Evolutionary conservation across 495 filamentous ascomycete species (phyloP).

Genomic region (Penicillium silybi): DNA sequence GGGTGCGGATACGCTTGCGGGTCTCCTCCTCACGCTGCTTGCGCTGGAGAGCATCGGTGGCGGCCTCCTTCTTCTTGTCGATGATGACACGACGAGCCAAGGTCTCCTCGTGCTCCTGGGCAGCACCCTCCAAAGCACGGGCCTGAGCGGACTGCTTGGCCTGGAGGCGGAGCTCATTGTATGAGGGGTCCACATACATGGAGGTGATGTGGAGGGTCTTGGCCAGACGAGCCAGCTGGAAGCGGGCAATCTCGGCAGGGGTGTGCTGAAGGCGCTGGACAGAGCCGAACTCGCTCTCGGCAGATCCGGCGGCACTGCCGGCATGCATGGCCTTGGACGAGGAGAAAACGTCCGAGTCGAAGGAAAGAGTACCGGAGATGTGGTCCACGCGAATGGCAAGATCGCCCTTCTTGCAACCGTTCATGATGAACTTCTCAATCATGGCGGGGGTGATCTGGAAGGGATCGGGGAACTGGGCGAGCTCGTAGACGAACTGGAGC

Average conservation of each 20-base stretch:
- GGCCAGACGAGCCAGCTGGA: conserved; percentile 86
- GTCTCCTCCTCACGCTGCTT: conserved; percentile 91
- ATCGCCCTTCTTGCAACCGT: conserved; percentile 99
- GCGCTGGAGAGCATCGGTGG: conserved; percentile 74
- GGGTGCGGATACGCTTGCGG: conserved; percentile 74
- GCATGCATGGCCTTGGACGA: conserved; percentile 89
- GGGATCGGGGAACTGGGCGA: conserved; percentile 93
- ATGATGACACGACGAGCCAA: conserved; percentile 85
- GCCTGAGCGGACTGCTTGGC: conserved; percentile 76
- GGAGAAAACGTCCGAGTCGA: conserved; percentile 97
- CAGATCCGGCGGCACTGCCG: conserved; percentile 80
- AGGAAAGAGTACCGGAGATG: conserved; percentile 88
- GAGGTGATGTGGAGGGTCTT: conserved; percentile 89
- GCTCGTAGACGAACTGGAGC: conserved; percentile 86
- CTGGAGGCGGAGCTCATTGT: conserved; percentile 72
- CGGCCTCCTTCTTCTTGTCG: conserved; percentile 92
- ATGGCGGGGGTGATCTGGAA: conserved; percentile 89
- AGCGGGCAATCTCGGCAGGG: conserved; percentile 94
- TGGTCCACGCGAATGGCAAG: conserved; percentile 95
- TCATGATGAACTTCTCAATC: conserved; percentile 99
- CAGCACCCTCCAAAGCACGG: conserved; percentile 78
- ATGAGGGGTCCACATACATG: conserved; percentile 88
- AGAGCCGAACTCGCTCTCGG: conserved; percentile 77
- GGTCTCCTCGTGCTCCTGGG: conserved; percentile 87
- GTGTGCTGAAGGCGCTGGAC: conserved; percentile 96